A percentile compares a stretch with the other conserved stretches of the same genome.
Evolutionary conservation across 2,329 filamentous ascomycete genomes (phyloP).

Genomic region (Penicillium sp.): DNA sequence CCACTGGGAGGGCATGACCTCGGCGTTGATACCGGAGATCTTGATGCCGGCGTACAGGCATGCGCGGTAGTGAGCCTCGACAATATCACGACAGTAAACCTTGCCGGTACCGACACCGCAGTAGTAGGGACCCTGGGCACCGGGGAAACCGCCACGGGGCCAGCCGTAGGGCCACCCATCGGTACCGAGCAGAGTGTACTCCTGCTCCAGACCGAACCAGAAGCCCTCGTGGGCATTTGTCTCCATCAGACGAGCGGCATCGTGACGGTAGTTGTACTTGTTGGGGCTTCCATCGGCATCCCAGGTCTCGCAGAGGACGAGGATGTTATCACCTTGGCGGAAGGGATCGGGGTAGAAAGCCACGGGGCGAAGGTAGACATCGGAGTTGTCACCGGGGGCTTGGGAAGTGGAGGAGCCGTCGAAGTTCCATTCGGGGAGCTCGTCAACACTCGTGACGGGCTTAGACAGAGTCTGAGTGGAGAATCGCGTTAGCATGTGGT

Average conservation of each 20-base stretch:
- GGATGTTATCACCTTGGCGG: slow-evolving; percentile 83
- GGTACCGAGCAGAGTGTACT: slow-evolving; percentile 89
- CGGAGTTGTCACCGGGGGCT: slow-evolving; percentile 90
- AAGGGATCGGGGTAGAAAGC: slow-evolving; percentile 90
- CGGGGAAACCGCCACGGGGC: slow-evolving; percentile 82
- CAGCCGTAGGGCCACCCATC: slow-evolving; percentile 89
- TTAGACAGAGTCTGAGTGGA: slow-evolving; percentile 60
- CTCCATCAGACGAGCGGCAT: slow-evolving; percentile 85
- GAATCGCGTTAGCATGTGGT: slow-evolving; percentile 9
- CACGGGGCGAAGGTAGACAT: slow-evolving; percentile 90
- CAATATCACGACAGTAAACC: slow-evolving; percentile 96
- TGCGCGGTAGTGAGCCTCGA: slow-evolving; percentile 89
- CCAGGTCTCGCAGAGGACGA: slow-evolving; percentile 93
- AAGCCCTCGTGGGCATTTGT: slow-evolving; percentile 75
- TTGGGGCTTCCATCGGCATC: slow-evolving; percentile 91
- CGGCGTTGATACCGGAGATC: slow-evolving; percentile 97
- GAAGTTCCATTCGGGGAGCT: slow-evolving; percentile 76
- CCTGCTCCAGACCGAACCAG: slow-evolving; percentile 98
- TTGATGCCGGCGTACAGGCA: slow-evolving; percentile 85
- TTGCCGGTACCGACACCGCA: slow-evolving; percentile 96
- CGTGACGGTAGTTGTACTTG: slow-evolving; percentile 97
- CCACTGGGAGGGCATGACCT: slow-evolving; percentile 98
- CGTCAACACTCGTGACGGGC: slow-evolving; percentile 55
- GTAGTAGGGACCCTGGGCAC: slow-evolving; percentile 93
- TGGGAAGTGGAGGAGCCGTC: slow-evolving; percentile 89